Evolutionary conservation across 2,329 filamentous ascomycete genomes (phyloP), one percentile per base, ranked within the genome.

Genomic region (Penicillium sp.): DNA sequence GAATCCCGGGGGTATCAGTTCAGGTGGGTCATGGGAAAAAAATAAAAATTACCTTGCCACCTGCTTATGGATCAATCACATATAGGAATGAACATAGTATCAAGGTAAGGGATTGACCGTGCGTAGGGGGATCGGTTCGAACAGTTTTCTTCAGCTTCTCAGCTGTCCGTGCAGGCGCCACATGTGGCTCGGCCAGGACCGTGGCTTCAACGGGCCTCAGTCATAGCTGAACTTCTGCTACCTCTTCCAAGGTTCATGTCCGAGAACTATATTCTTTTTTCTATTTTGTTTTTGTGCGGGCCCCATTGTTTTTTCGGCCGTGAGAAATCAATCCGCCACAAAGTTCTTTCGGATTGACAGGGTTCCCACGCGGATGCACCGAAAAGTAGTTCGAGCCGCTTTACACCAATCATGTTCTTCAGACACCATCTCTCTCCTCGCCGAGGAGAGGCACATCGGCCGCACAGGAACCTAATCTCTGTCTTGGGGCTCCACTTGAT

Each of bases 401-500:
- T 41, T 61, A 56, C 46, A 39, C 63, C 63, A 66, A 66, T 63
- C 58, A 62, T 8, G 11, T 14, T 45, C 11, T 10, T 47, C 16
- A 60, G 51, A 27, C 22, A 16, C 41, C 48, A 48, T 54, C 19
- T 53, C 31, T 56, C 49, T 56, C 46, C 47, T 56, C 45, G 41
- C 41, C 41, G 50, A 44, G 43, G 47, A 39, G 44, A 29, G 39
- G 53, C 55, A 58, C 60, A 61, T 62, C 60, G 58, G 47, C 57
- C 52, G 51, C 31, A 57, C 52, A 59, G 54, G 50, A 65, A 65
- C 63, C 48, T 63, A 65, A 65, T 65, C 63, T 58, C 57, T 33
- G 26, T 24, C 11, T 35, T 21, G 26, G 21, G 35, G 43, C 21
- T 48, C 58, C 57, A 58, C 57, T 55, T n/a, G 13, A 13, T 33